Conservation (phyloP, 257 asterid genomes). For the Gentiana straminea region DNA sequence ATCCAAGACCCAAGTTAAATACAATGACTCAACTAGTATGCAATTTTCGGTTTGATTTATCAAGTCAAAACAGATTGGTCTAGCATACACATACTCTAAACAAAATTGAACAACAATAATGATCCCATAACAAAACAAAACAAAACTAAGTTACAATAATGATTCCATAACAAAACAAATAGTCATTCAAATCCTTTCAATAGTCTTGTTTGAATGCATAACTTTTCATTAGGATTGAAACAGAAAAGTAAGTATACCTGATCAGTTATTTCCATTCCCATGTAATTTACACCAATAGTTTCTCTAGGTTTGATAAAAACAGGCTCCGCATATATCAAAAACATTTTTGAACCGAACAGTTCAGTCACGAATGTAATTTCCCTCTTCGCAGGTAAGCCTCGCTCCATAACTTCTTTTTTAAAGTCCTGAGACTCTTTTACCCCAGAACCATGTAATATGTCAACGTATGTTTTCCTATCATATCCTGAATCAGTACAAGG, state of each 20-base stretch:
- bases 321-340: conserved; percentile 71
- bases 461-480: conserved; percentile 89
- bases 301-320: conserved; percentile 86
- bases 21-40: too few species aligned
- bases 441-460: conserved; percentile 71
- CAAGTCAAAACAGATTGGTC: too few species aligned
- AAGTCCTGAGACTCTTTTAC: conserved; percentile 96
- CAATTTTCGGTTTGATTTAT: too few species aligned
- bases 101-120: too few species aligned
- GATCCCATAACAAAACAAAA: too few species aligned
- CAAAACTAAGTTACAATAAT: too few species aligned
- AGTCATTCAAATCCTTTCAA: too few species aligned
- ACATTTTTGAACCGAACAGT: conserved; percentile 71
- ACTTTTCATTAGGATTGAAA: too few species aligned
- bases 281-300: conserved; percentile 76
- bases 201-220: too few species aligned
- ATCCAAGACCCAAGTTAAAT: too few species aligned
- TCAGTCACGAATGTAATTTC: conserved; percentile 83
- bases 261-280: conserved; percentile 96
- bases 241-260: conserved; percentile 27
- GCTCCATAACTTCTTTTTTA: conserved; percentile 71
- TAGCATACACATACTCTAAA: too few species aligned
- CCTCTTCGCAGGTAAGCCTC: conserved; percentile 73
- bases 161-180: too few species aligned
- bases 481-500: conserved; percentile 44